A percentile compares a stretch with the other conserved stretches of the same genome.
Conservation (phyloP, 2,329 filamentous ascomycete species). For the Aschersonia sp. region DNA sequence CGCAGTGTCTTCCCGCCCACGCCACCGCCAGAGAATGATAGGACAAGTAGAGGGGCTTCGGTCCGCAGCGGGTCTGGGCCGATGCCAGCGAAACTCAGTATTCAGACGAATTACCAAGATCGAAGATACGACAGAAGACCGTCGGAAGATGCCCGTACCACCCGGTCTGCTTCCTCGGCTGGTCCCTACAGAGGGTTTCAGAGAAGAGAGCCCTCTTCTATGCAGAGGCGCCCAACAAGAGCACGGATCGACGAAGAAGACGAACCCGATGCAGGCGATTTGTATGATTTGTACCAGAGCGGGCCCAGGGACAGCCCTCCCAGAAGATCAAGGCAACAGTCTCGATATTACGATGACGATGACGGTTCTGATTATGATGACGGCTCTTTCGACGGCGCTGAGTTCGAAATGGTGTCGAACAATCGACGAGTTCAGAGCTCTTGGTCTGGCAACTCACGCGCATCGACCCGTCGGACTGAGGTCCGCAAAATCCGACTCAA, state of each 20-base stretch:
- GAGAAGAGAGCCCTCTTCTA: slow-evolving; percentile 19
- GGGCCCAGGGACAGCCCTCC: slow-evolving; percentile 19
- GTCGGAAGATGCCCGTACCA: slow-evolving; percentile 22
- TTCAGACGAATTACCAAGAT: slow-evolving; percentile 37
- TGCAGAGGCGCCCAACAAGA: slow-evolving; percentile 14
- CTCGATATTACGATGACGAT: slow-evolving; percentile 66
- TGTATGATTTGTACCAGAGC: slow-evolving; percentile 49
- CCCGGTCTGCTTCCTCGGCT: slow-evolving; percentile 28
- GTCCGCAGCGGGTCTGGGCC: slow-evolving; percentile 47
- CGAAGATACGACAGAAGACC: slow-evolving; percentile 41
- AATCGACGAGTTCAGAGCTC: slow-evolving; percentile 31
- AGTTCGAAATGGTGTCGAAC: slow-evolving; percentile 64
- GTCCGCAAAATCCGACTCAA: slow-evolving; percentile 78
- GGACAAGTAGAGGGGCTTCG: slow-evolving; percentile 43
- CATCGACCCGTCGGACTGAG: slow-evolving; percentile 47
- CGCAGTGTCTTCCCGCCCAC: slow-evolving; percentile 91
- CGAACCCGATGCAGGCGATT: slow-evolving; percentile 52
- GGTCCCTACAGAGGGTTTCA: slow-evolving; percentile 28
- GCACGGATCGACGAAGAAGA: slow-evolving; percentile 33
- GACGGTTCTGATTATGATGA: slow-evolving; percentile 63
- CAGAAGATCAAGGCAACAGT: slow-evolving; percentile 22
- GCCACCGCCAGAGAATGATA: slow-evolving; percentile 85
- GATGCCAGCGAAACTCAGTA: slow-evolving; percentile 48
- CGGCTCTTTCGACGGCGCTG: slow-evolving; percentile 56
- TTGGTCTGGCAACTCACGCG: slow-evolving; percentile 30